Base-by-base conservation (phyloP, 2,329 filamentous ascomycete genomes). In the Leptoxyphium fumago region DNA sequence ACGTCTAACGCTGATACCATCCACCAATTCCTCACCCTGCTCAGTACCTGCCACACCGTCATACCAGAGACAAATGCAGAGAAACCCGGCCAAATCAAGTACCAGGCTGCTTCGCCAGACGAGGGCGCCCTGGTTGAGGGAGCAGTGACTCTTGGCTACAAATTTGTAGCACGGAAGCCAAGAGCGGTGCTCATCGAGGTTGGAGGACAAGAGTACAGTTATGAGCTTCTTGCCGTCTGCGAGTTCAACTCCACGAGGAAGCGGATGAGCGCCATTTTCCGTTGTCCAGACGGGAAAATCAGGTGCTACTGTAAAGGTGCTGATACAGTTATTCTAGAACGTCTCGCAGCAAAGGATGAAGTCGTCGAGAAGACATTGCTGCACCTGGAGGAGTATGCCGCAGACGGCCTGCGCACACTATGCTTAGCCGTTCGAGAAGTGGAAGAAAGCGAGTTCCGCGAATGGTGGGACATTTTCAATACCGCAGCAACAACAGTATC, bases 211-310 rank as follows among this genome's bases (percentile, higher is more conserved):
- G 74, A 85, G 51, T 71, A 75, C 38, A 83, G 95, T 61, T 98
- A 91, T 60, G 85, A 95, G 61, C 72, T 98, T 34, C 68, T 98
- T 46, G 89, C 89, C 2, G 88, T 98, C n/a, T 95, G 89, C 62
- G 91, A 98, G 63, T 98, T 98, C 72, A 98, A 98, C 66, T 96
- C 91, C 1, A 91, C 87, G 8, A 75, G 91, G 55, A 98, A 98
- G 69, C 75, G 91, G 52, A 98, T 98, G 91, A 96, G 91, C 7
- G 84, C 89, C 17, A 93, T 98, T 52, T 95, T 93, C 68, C 80
- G 93, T 43, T 95, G 89, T 58, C 91, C 91, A 0, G 89, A 96
- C 66, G 91, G 91, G 49, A 94, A 91, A 67, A 82, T 98, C 47
- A 75, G 91, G 42, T 80, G 86, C 55, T 98, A 95, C 64, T 89